Evolutionary conservation across 1,139 yeast genomes (phyloP).

Genomic region (Meyerozyma elateridarum): DNA sequence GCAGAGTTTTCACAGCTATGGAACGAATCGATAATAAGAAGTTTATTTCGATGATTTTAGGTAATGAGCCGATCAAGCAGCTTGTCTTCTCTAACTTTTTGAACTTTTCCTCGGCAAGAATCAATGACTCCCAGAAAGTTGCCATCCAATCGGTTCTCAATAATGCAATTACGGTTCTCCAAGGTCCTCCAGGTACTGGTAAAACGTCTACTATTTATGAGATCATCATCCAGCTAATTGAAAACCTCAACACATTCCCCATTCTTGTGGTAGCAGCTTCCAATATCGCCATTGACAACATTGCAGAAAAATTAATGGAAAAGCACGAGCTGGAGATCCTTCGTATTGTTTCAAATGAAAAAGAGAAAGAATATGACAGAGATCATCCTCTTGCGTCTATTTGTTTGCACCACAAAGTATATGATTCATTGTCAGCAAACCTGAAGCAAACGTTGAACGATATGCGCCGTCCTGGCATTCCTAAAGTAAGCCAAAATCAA

Average conservation of each 20-base stretch:
- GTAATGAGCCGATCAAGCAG: conserved; percentile 57
- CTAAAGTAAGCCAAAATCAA: conserved; percentile 34
- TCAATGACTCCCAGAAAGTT: conserved; percentile 61
- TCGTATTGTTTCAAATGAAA: conserved; percentile 57
- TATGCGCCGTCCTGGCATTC: conserved; percentile 32
- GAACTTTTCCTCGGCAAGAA: conserved; percentile 40
- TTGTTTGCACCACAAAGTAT: conserved; percentile 60
- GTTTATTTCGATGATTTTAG: conserved; percentile 55
- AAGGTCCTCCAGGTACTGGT: conserved; percentile 72
- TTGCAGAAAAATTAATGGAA: conserved; percentile 60
- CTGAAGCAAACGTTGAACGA: conserved; percentile 40
- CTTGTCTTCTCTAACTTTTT: conserved; percentile 52
- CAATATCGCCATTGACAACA: conserved; percentile 71
- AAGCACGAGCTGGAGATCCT: conserved; percentile 49
- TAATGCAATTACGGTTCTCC: conserved; percentile 59
- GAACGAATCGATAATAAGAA: conserved; percentile 51
- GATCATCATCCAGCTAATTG: conserved; percentile 56
- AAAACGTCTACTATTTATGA: conserved; percentile 64
- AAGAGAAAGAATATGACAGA: conserved; percentile 54
- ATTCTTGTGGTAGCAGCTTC: conserved; percentile 73
- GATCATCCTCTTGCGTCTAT: conserved; percentile 53
- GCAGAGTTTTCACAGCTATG: conserved; percentile 63
- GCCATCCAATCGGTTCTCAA: conserved; percentile 68
- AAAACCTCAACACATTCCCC: conserved; percentile 54
- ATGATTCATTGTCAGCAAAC: conserved; percentile 42